Base-by-base conservation (phyloP, 305 asterid species). In the Nicotiana rustica region DNA sequence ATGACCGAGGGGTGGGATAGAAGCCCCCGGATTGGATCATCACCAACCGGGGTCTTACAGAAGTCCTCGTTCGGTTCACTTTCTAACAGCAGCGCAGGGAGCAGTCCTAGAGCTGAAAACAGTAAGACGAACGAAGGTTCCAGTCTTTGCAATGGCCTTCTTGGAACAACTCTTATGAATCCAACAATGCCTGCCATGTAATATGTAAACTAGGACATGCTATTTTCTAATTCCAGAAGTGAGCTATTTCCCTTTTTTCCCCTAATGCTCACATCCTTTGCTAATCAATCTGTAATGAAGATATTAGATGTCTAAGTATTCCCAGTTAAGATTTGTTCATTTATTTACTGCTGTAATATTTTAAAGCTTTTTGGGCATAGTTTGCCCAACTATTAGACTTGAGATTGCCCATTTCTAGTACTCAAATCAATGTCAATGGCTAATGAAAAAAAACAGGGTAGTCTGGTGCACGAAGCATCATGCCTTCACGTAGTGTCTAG, bases 41-140 rank as follows among this genome's bases (percentile, higher is more conserved):
- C 99, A 3, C 99, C 99, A 0, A 96, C 99, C 0, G 99, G 98
- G 60, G 99, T 96, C 25, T 83, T 96, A 14, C 99, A 94, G 82
- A 92, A 91, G 86, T 85, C 96, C 0, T 87, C 93, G 0, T 85
- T 93, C 6, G 91, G 87, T 13, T 96, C 98, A 3, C 88, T 89
- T 9, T 96, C 98, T 0, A 96, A 95, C 84, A 90, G 98, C 90
- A 93, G 98, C 38, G 93, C 94, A 0, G 93, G 92, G 3, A 94
- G 98, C 73, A 96, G 99, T 89, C 99, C 99, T 0, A 84, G 91
- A 60, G 91, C 91, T 0, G 96, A 90, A 55, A 88, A 86, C 76
- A 84, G 83, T 31, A 57, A 55, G 80, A 76, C 44, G 0, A 38
- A 82, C 10, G 84, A 81, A 55, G 83, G 83, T 36, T 68, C 83